These are phyloP conservation scores for Fremontodendron californicum DNA, from an alignment of 345 rosid species.

Conservation along the genomic window DNA sequence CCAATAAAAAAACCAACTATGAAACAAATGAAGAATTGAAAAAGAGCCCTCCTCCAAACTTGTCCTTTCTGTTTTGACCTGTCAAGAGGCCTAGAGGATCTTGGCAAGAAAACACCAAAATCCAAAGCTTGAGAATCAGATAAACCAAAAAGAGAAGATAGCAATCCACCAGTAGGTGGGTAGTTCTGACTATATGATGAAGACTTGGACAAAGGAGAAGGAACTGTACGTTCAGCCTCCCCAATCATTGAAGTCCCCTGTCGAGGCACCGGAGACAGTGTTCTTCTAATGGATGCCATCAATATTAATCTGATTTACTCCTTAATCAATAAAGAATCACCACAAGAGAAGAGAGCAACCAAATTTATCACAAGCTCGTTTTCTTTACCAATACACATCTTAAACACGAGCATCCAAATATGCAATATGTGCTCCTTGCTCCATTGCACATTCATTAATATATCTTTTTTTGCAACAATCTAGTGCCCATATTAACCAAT, in stretches of 20 bases:
- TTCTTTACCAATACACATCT: background rate
- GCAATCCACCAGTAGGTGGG: slow-evolving; percentile 31
- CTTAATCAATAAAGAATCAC: background rate
- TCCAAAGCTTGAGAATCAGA: slow-evolving; percentile 38
- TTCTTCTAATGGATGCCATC: slow-evolving; percentile 69
- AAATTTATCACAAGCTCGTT: slow-evolving; percentile 10
- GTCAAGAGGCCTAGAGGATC: slow-evolving; percentile 39
- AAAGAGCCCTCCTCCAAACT: slow-evolving; percentile 47
- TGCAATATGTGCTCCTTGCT: background rate
- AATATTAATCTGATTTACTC: slow-evolving; percentile 17
- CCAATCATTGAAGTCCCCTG: slow-evolving; percentile 38
- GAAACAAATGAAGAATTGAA: slow-evolving; percentile 50
- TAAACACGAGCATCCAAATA: background rate
- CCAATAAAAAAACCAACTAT: slow-evolving; percentile 50
- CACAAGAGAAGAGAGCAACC: slow-evolving; percentile 2
- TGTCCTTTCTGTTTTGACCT: slow-evolving; percentile 45
- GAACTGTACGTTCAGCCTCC: slow-evolving; percentile 40
- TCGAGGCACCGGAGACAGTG: slow-evolving; percentile 50
- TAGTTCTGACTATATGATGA: slow-evolving; percentile 33
- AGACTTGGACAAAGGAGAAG: slow-evolving; percentile 59
- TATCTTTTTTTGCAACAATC: background rate
- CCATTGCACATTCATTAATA: background rate
- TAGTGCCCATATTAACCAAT: background rate
- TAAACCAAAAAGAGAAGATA: slow-evolving; percentile 35
- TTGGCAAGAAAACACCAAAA: slow-evolving; percentile 31